These are phyloP conservation scores for Rickenella mellea DNA, from an alignment of 768 basidiomycete species.

Conservation along the genomic window DNA sequence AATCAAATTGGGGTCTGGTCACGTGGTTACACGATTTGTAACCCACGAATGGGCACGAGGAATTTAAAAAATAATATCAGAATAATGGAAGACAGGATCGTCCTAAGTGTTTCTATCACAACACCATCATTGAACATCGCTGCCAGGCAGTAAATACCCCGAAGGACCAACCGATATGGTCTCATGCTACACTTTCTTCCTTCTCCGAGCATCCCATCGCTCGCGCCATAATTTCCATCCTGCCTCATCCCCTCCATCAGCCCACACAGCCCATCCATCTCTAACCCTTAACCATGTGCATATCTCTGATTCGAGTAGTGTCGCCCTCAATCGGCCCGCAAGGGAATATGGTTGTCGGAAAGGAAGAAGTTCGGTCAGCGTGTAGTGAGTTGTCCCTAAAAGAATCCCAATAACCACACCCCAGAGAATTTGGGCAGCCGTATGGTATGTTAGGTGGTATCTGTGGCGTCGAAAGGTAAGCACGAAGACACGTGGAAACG, in stretches of 20 bases:
- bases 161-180: too few species aligned
- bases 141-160: too few species aligned
- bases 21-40: too few species aligned
- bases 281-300: constrained; percentile 59
- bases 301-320: constrained; percentile 46
- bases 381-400: constrained; percentile 47
- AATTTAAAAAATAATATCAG: too few species aligned
- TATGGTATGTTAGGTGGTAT: constrained; percentile 66
- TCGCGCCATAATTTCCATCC: constrained; percentile 64
- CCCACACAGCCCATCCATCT: constrained; percentile 78
- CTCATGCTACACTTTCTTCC: too few species aligned
- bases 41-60: too few species aligned
- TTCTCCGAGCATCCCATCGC: too few species aligned
- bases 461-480: constrained; percentile 24
- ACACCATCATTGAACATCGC: too few species aligned
- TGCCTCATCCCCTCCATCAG: constrained; percentile 64
- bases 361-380: constrained; percentile 50
- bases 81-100: too few species aligned
- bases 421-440: constrained; percentile 63
- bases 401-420: constrained; percentile 55
- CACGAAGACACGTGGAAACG: not conserved
- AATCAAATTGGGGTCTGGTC: too few species aligned
- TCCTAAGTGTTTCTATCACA: too few species aligned
- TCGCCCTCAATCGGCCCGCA: constrained; percentile 38
- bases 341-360: constrained; percentile 38